Evolutionary conservation across 2,329 filamentous ascomycete genomes (phyloP), one percentile per base, ranked within the genome.

Genomic region (Arthroderma sp.): DNA sequence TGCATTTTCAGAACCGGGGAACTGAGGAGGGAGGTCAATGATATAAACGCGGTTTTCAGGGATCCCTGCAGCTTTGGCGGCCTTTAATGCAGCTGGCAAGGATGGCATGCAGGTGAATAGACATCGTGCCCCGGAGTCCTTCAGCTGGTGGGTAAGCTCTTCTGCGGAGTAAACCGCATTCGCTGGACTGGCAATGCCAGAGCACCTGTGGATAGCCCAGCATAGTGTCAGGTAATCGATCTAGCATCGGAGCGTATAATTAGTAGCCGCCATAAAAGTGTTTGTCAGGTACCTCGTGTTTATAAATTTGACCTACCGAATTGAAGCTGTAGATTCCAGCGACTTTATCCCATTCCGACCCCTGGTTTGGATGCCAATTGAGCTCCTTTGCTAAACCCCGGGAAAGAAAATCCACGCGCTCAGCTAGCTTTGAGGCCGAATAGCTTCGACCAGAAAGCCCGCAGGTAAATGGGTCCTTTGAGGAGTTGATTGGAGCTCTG

Each of bases 321-420:
- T 93, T 93, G 47, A 87, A 63, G n/a, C 81, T 80, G 64, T 85
- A 93, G 29, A 88, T 68, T 4, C 72, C 81, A 40, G 85, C 68
- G 27, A 88, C 82, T 61, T 87, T 86, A 55, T 91, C 84, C 81
- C 81, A 91, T 59, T 88, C 83, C 0, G 77, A 76, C 8, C 81
- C 84, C 46, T 77, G 61, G 52, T 84, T 80, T 5, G 81, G 77
- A 38, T 72, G 61, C 73, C 84, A 87, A 37, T 76, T 79, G 47
- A 91, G 72, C 50, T 84, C 77, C 58, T 83, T 79, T 36, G 75
- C 73, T 31, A 93, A 65, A 22, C 75, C 80, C 47, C 81, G 74
- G 10, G 85, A 74, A 22, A 91, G 70, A 43, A 67, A 70, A 29
- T 85, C 79, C 6, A 83, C 74, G 22, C 83, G 73, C 46, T 79